A percentile compares a stretch with the other conserved stretches of the same genome.
Evolutionary conservation across 768 basidiomycete genomes (phyloP).

Genomic region (Boletus pseudopeckii): DNA sequence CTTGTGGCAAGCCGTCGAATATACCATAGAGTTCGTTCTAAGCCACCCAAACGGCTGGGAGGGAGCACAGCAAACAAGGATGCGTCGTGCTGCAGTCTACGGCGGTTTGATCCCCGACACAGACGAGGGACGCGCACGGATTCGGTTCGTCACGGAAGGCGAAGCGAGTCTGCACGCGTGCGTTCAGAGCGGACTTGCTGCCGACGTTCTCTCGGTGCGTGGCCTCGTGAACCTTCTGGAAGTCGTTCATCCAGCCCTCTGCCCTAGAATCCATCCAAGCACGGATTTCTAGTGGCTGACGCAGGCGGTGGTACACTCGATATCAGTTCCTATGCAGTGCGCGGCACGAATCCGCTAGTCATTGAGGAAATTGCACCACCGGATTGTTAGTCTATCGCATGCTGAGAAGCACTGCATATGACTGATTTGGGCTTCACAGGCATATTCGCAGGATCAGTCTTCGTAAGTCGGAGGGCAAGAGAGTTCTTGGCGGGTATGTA

Average conservation of each 20-base stretch:
- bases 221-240: background rate
- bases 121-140: conserved; percentile 66
- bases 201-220: conserved; percentile 70
- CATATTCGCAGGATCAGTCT: conserved; percentile 80
- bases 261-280: conserved; percentile 62
- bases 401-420: background rate
- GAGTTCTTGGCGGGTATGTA: conserved; percentile 64
- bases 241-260: conserved; percentile 3
- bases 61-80: conserved; percentile 68
- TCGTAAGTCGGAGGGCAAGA: conserved; percentile 72
- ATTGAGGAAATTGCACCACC: conserved; percentile 84
- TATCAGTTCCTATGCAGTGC: conserved; percentile 76
- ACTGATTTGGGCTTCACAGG: conserved; percentile 39
- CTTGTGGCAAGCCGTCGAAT: conserved; percentile 69
- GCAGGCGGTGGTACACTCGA: conserved; percentile 81
- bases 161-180: conserved; percentile 83
- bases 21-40: conserved; percentile 68
- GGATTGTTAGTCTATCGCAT: conserved; percentile 52
- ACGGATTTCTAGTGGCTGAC: conserved; percentile 77
- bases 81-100: conserved; percentile 69
- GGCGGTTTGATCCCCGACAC: conserved; percentile 74
- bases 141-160: conserved; percentile 80
- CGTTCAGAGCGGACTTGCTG: conserved; percentile 72
- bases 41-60: conserved; percentile 86
- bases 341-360: conserved; percentile 62